Conservation (phyloP, 805 yeast species). For the Candida peoriensis region DNA sequence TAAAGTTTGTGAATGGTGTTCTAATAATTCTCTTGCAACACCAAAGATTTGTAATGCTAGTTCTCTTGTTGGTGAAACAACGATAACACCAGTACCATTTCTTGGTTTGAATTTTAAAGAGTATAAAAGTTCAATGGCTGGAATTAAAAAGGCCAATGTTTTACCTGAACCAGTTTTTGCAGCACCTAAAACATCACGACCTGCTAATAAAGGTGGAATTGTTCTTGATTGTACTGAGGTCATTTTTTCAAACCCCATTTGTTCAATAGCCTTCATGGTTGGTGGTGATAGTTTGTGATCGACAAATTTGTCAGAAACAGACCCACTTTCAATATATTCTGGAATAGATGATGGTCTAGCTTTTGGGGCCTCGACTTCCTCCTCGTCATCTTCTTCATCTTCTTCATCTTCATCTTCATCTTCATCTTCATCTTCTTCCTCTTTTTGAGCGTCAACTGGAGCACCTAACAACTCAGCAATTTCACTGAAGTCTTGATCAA, state of each 20-base stretch:
- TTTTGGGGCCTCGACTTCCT: conserved; percentile 17
- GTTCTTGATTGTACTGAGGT: conserved; percentile 94
- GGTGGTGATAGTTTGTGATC: conserved; percentile 72
- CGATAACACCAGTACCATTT: conserved; percentile 96
- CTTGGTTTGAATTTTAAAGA: conserved; percentile 93
- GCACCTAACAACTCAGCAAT: conserved; percentile 50
- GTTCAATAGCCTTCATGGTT: conserved; percentile 72
- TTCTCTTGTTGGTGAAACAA: conserved; percentile 96
- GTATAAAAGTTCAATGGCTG: conserved; percentile 90
- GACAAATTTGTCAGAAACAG: conserved; percentile 29
- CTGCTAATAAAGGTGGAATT: conserved; percentile 93
- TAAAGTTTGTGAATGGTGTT: conserved; percentile 75
- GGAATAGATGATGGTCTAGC: conserved; percentile 1
- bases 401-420: conserved; percentile 15
- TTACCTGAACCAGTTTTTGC: conserved; percentile 99
- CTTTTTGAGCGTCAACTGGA: conserved; percentile 25
- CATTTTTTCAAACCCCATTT: conserved; percentile 90
- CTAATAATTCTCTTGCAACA: conserved; percentile 93
- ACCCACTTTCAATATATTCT: conserved; percentile 11
- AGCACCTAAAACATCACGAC: conserved; percentile 97
- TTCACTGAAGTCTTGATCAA: conserved; percentile 54
- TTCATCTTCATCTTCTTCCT: conserved; percentile 18
- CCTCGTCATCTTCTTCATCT: conserved; percentile 17
- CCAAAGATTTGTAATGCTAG: conserved; percentile 96
- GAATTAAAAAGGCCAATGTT: conserved; percentile 90